Evolutionary conservation across 345 rosid species (phyloP).

Genomic region (Gossypium thurberi): DNA sequence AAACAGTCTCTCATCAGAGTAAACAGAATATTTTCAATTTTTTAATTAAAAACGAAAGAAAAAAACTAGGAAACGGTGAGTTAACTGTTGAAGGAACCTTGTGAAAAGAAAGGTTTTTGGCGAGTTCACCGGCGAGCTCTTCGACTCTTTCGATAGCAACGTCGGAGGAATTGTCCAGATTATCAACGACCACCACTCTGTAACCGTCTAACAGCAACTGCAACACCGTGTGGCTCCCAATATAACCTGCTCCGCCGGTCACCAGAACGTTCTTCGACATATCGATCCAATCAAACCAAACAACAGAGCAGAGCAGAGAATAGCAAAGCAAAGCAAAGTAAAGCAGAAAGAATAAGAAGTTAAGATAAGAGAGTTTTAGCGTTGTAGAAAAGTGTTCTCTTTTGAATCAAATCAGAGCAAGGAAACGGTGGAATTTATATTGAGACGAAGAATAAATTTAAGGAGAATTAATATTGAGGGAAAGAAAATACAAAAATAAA

Average conservation of each 20-base stretch:
- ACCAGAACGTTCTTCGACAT: slow-evolving; percentile 57
- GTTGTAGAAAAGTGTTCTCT: not conserved
- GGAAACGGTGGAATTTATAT: slow-evolving; percentile 19
- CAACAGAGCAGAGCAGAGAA: not conserved
- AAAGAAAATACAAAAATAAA: not conserved
- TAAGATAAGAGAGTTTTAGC: slow-evolving; percentile 19
- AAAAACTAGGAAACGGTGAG: not conserved
- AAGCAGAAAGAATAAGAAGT: slow-evolving; percentile 4
- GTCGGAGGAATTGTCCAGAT: slow-evolving; percentile 70
- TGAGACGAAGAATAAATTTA: not conserved
- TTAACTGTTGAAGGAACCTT: slow-evolving; percentile 36
- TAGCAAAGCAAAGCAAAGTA: not conserved
- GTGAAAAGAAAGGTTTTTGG: slow-evolving; percentile 49
- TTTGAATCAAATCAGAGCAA: slow-evolving; percentile 6
- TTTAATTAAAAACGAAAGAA: not conserved
- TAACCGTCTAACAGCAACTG: slow-evolving; percentile 75
- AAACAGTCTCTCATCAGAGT: not conserved
- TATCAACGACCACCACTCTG: slow-evolving; percentile 69
- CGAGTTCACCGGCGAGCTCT: slow-evolving; percentile 59
- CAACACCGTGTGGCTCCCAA: slow-evolving; percentile 94
- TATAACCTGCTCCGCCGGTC: slow-evolving; percentile 98
- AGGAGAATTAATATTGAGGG: not conserved
- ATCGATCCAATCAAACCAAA: not conserved
- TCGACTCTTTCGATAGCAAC: slow-evolving; percentile 55
- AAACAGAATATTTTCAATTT: not conserved